Conservation (phyloP, 1,284 basidiomycete genomes). For the Irpex sp. region DNA sequence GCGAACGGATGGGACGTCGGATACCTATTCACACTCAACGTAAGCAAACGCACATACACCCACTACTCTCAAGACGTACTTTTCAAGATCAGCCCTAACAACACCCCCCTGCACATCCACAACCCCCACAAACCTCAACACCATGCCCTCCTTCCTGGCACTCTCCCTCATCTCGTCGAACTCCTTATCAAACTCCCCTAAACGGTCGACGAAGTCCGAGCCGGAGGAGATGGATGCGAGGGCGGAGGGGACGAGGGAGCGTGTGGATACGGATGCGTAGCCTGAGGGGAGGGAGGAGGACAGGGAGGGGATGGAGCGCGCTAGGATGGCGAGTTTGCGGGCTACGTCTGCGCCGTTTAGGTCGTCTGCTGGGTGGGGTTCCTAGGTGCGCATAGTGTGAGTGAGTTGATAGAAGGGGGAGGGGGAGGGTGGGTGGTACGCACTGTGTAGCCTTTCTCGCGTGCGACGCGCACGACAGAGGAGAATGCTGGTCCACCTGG, state of each 20-base stretch:
- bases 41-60: not conserved
- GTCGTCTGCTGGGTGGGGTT: slow-evolving; percentile 96
- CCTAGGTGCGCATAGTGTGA: slow-evolving; percentile 39
- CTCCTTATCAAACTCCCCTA: slow-evolving; percentile 82
- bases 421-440: no score
- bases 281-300: slow-evolving; percentile 56
- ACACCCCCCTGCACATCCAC: slow-evolving; percentile 74
- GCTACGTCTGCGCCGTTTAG: slow-evolving; percentile 96
- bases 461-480: slow-evolving; percentile 83
- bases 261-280: slow-evolving; percentile 77
- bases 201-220: slow-evolving; percentile 75
- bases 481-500: slow-evolving; percentile 71
- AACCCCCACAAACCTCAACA: slow-evolving; percentile 92
- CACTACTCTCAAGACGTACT: slow-evolving; percentile 38
- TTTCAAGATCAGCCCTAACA: slow-evolving; percentile 85
- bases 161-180: slow-evolving; percentile 75
- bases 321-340: slow-evolving; percentile 93
- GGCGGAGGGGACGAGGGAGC: slow-evolving; percentile 79
- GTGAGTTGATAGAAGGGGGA: no score
- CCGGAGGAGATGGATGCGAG: slow-evolving; percentile 66
- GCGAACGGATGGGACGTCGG: slow-evolving; percentile 89
- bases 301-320: slow-evolving; percentile 65
- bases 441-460: slow-evolving; percentile 90
- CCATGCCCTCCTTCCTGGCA: slow-evolving; percentile 74
- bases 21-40: slow-evolving; percentile 66